These are phyloP conservation scores for Alternaria ventricosa DNA, from an alignment of 2,329 filamentous ascomycete species.

Conservation along the genomic window DNA sequence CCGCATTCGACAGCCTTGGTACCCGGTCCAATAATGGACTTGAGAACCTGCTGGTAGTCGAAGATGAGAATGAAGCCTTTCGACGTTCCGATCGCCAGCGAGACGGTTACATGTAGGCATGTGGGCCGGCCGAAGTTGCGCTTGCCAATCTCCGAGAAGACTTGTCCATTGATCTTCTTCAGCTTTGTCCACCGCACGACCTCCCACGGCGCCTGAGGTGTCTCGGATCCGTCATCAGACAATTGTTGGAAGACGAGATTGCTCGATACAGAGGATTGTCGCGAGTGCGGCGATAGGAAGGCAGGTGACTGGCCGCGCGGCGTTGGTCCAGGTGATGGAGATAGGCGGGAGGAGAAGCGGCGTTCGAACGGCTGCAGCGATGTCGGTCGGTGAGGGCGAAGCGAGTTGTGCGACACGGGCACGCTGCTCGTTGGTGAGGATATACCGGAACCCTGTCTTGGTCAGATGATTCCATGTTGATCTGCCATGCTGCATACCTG, in stretches of 20 bases:
- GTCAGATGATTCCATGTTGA: conserved; percentile 16
- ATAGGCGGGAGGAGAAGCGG: conserved; percentile 86
- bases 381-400: conserved; percentile 75
- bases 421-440: conserved; percentile 76
- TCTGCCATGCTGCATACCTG: conserved; percentile 63
- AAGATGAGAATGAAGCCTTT: conserved; percentile 96
- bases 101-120: conserved; percentile 84
- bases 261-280: conserved; percentile 79
- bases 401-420: conserved; percentile 71
- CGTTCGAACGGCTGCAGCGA: conserved; percentile 93
- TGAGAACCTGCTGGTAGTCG: conserved; percentile 95
- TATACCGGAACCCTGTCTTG: conserved; percentile 57
- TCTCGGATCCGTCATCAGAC: conserved; percentile 60
- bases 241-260: conserved; percentile 65
- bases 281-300: conserved; percentile 77
- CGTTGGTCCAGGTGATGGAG: conserved; percentile 64
- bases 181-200: conserved; percentile 95
- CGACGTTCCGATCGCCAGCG: conserved; percentile 88
- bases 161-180: conserved; percentile 84
- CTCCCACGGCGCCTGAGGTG: conserved; percentile 87
- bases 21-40: conserved; percentile 90
- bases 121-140: conserved; percentile 92
- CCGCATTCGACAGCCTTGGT: conserved; percentile 95
- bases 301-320: conserved; percentile 77
- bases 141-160: conserved; percentile 90